phyloP scores from a whole-genome alignment of 2,329 filamentous ascomycete species.

The Hypocreales sp. region DNA sequence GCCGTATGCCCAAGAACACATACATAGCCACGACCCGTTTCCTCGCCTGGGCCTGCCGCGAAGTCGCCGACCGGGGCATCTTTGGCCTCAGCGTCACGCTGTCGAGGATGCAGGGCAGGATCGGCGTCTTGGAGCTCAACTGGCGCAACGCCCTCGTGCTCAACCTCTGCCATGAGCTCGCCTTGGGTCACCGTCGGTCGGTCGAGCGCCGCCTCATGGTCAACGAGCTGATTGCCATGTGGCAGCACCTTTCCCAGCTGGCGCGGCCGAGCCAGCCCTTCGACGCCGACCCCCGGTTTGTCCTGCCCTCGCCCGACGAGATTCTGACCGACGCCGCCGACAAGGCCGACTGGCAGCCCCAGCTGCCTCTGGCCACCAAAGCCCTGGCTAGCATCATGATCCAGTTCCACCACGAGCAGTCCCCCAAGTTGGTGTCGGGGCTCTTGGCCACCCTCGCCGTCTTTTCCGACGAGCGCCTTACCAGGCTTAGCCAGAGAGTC shows the following conservation, averaged over 20 bases:
- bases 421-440: slow-evolving; percentile 12
- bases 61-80: slow-evolving; percentile 7
- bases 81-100: slow-evolving; percentile 9
- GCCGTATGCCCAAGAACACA: slow-evolving; percentile 13
- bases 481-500: slow-evolving; percentile 3
- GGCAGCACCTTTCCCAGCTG: slow-evolving; percentile 21
- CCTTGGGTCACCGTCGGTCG: slow-evolving; percentile 5
- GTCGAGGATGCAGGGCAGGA: slow-evolving; percentile 8
- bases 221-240: slow-evolving; percentile 17
- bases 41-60: slow-evolving; percentile 6
- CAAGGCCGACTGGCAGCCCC: slow-evolving; percentile 1
- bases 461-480: slow-evolving; percentile 11
- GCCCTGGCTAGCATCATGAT: slow-evolving; percentile 16
- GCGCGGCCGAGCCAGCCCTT: slow-evolving; percentile 12
- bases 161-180: slow-evolving; percentile 13
- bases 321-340: slow-evolving; percentile 6
- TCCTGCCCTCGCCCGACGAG: slow-evolving; percentile 14
- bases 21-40: slow-evolving; percentile 9
- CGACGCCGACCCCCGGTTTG: slow-evolving; percentile 9
- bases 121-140: slow-evolving; percentile 13
- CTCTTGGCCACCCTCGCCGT: slow-evolving; percentile 17
- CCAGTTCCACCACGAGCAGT: slow-evolving; percentile 11
- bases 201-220: slow-evolving; percentile 7
- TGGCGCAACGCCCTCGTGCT: slow-evolving; percentile 15
- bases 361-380: no score